phyloP scores from a whole-genome alignment of 2,329 filamentous ascomycete species.

The Chrysoporthe puriensis region DNA sequence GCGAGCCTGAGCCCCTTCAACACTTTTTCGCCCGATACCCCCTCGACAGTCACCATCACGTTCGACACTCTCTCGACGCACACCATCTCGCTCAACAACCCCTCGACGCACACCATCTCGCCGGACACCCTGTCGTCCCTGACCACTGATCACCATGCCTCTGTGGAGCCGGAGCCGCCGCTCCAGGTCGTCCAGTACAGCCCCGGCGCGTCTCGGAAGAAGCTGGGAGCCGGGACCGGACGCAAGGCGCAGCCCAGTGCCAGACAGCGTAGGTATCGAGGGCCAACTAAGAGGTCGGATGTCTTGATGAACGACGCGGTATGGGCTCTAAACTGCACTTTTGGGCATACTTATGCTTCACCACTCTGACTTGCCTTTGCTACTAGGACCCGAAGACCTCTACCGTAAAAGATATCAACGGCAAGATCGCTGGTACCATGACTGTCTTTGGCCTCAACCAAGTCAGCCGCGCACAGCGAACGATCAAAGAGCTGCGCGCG shows the following conservation, averaged over 20 bases:
- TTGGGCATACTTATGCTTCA: neutral
- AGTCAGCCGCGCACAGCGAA: neutral
- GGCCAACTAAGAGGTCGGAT: neutral
- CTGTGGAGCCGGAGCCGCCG: neutral
- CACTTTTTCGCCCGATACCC: neutral
- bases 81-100: too few species aligned
- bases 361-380: neutral
- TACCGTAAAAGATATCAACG: neutral
- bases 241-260: neutral
- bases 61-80: neutral
- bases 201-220: neutral
- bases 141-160: neutral
- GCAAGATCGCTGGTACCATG: neutral
- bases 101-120: too few species aligned
- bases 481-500: neutral
- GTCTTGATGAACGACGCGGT: neutral
- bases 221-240: neutral
- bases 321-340: neutral
- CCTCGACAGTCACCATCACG: neutral
- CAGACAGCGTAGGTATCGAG: neutral
- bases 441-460: neutral
- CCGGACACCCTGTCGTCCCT: neutral
- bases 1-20: neutral
- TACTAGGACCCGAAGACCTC: neutral
- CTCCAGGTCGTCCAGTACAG: neutral